Percentiles rank a stretch among this genome's conserved stretches.
phyloP scores from a whole-genome alignment of 2,329 filamentous ascomycete species.

The Diplodia intermedia region DNA sequence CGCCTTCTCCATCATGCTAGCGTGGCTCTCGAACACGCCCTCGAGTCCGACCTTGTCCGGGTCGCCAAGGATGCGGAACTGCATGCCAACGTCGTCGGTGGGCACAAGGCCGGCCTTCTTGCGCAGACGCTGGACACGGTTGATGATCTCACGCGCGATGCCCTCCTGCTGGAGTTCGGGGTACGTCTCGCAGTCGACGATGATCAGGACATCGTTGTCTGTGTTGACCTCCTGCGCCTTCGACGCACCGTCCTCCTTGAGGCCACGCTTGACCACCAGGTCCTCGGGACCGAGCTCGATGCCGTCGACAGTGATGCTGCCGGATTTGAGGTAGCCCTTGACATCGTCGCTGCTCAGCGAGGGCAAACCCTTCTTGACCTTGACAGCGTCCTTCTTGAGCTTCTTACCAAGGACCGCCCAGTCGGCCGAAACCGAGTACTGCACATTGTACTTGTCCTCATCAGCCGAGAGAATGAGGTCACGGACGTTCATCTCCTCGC shows the following conservation, averaged over 20 bases:
- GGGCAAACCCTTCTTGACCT: slow-evolving; percentile 90
- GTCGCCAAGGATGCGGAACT: slow-evolving; percentile 82
- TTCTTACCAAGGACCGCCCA: slow-evolving; percentile 97
- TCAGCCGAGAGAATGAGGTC: slow-evolving; percentile 85
- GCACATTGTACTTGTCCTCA: slow-evolving; percentile 88
- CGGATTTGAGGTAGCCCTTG: slow-evolving; percentile 75
- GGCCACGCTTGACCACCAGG: slow-evolving; percentile 78
- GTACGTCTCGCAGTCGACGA: slow-evolving; percentile 83
- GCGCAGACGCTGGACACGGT: slow-evolving; percentile 87
- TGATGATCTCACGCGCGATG: slow-evolving; percentile 88
- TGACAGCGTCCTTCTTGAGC: slow-evolving; percentile 90
- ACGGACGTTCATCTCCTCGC: slow-evolving; percentile 88
- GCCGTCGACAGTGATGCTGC: slow-evolving; percentile 81
- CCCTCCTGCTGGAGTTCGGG: slow-evolving; percentile 88
- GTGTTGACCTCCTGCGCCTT: slow-evolving; percentile 85
- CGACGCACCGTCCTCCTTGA: slow-evolving; percentile 74
- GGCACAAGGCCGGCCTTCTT: slow-evolving; percentile 92
- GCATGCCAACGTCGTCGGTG: slow-evolving; percentile 95
- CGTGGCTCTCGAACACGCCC: slow-evolving; percentile 72
- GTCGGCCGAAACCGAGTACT: slow-evolving; percentile 88
- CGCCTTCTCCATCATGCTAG: slow-evolving; percentile 74
- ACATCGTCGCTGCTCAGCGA: slow-evolving; percentile 79
- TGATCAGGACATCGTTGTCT: slow-evolving; percentile 86
- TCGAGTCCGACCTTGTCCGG: slow-evolving; percentile 77
- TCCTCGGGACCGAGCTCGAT: slow-evolving; percentile 84